phyloP scores from a whole-genome alignment of 2,329 filamentous ascomycete genomes.

The Dothistroma septosporum region DNA sequence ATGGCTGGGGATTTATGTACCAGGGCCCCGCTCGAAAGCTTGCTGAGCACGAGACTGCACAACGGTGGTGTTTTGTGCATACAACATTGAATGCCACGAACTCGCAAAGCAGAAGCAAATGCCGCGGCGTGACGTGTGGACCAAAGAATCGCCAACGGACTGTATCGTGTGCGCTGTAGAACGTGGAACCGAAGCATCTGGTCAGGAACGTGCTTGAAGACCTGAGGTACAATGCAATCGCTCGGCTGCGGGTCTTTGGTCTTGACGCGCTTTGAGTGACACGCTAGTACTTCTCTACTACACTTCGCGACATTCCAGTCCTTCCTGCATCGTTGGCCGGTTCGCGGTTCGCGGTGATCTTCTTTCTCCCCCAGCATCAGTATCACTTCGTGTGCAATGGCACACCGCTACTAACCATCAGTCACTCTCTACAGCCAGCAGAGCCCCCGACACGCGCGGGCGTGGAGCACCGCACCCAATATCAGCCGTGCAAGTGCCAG shows the following conservation, averaged over 20 bases:
- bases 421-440: slow-evolving; percentile 1
- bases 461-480: background rate
- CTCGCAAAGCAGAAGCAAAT: too few relatives aligned
- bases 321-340: background rate
- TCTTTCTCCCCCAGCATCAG: background rate
- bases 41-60: background rate
- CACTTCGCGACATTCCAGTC: background rate
- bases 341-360: background rate
- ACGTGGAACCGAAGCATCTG: too few relatives aligned
- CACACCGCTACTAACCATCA: background rate
- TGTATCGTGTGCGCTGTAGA: too few relatives aligned
- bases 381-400: slow-evolving; percentile 1
- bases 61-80: background rate
- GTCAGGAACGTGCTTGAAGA: too few relatives aligned
- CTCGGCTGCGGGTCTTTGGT: background rate
- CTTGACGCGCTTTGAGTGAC: too few relatives aligned
- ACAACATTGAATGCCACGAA: background rate
- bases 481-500: background rate
- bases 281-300: background rate
- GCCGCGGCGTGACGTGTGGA: too few relatives aligned
- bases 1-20: background rate
- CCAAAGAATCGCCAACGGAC: too few relatives aligned
- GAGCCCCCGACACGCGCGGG: background rate
- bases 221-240: too few relatives aligned
- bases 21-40: background rate